Evolutionary conservation across 1,284 basidiomycete species (phyloP), one percentile per base, ranked within the genome.

Genomic region (Vanrija pseudolonga): DNA sequence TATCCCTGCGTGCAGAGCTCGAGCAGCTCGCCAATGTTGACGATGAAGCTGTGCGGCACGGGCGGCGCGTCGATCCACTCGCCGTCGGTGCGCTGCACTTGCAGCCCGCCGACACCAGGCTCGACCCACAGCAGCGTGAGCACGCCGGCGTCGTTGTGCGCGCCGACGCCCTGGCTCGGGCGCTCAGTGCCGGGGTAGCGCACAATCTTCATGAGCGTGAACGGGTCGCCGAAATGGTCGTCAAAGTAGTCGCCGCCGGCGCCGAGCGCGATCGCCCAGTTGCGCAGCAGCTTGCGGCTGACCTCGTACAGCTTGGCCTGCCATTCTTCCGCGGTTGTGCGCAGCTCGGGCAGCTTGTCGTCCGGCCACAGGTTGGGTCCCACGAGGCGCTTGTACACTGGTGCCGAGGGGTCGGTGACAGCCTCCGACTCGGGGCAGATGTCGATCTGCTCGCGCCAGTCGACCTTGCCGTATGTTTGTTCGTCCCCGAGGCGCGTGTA

Each of bases 1-100:
- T 40, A 40, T 40, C 39, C 39, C 39, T 40, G 39, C n/a, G 39
- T 40, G 19, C n/a, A n/a, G 9, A 18, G 8, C 39, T 66, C 61
- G 47, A 63, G 59, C 57, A 68, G 66, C 45, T 87, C 87, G 1
- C 86, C 87, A 47, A 88, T 82, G 61, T 82, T 83, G 26, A 84
- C 77, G 7, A 90, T 85, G 60, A 89, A 85, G 1, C 86, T 87
- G 3, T 82, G 82, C 0, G 83, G 83, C 42, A 87, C 82, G 0
- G 87, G 87, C 2, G 85, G 83, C 0, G 82, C 86, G 50, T 87
- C 84, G 47, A 89, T 86, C 87, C 86, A 88, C 53, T 84, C 76
- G 0, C 86, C 86, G 24, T 9, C 19, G 7, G 4, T 9, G 7
- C 6, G 17, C 39, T 18, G 39, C 17, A 40, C 39, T 12, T 40